These are phyloP conservation scores for Colletotrichum sp. DNA, from an alignment of 2,329 filamentous ascomycete species.

Conservation along the genomic window DNA sequence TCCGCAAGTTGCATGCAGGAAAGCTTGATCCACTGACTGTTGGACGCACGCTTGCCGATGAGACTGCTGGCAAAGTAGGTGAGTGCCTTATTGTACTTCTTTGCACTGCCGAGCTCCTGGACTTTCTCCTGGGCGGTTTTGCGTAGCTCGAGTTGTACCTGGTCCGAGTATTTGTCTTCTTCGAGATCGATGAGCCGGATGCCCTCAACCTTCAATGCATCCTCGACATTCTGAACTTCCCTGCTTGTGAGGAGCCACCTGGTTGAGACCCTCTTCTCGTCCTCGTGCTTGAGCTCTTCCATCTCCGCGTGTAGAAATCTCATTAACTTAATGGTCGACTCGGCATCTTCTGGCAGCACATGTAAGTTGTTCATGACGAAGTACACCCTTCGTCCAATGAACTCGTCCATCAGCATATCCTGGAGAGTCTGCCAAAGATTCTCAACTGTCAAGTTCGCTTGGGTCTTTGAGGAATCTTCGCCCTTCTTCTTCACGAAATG, in stretches of 20 bases:
- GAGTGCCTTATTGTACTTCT: conserved; percentile 46
- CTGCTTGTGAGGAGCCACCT: conserved; percentile 47
- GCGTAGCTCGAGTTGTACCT: conserved; percentile 39
- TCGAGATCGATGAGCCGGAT: conserved; percentile 41
- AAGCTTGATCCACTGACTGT: conserved; percentile 49
- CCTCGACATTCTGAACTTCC: conserved; percentile 27
- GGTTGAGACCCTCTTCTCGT: conserved; percentile 27
- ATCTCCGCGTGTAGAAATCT: conserved; percentile 34
- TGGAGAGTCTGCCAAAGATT: conserved; percentile 46
- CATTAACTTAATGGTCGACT: conserved; percentile 38
- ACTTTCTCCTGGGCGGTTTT: conserved; percentile 42
- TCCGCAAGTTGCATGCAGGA: conserved; percentile 45
- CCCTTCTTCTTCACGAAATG: conserved; percentile 36
- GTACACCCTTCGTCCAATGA: conserved; percentile 39
- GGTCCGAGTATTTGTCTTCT: conserved; percentile 39
- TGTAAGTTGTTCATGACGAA: conserved; percentile 48
- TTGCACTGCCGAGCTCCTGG: conserved; percentile 33
- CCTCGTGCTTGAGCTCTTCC: conserved; percentile 23
- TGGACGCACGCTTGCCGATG: conserved; percentile 45
- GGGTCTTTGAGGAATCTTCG: conserved; percentile 30
- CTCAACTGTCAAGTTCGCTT: conserved; percentile 36
- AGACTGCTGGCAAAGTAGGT: conserved; percentile 46
- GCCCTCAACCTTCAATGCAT: conserved; percentile 30
- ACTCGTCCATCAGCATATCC: conserved; percentile 44
- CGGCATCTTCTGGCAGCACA: conserved; percentile 35